Evolutionary conservation across 139 green algal species (phyloP), one percentile per base, ranked within the genome.

Genomic region (Haematococcus sp.): DNA sequence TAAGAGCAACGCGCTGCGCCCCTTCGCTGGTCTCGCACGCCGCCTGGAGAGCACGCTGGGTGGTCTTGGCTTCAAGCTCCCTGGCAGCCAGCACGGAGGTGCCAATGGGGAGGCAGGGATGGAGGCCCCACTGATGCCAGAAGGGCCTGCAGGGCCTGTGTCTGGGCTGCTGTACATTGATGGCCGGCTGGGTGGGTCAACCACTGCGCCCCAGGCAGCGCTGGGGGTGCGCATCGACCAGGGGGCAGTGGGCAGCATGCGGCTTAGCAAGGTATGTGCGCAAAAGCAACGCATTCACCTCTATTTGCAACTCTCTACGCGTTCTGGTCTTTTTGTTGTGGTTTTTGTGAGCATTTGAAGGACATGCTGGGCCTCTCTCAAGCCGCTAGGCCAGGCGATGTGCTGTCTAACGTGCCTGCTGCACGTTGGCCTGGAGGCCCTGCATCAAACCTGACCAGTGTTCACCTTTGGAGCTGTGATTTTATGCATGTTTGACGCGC

Each of bases 111-210:
- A 35, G 25, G 63, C 20, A 15, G 32, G 9, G 34, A 9, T 58
- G 56, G 61, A 46, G 13, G 49, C 40, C 7, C 40, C 40, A 7
- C 40, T 49, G 40, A 49, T 49, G 40, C 40, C 40, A 11, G 40
- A 49, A 11, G 51, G 28, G 11, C 49, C 28, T 31, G 52, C 69
- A 58, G 34, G 9, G 34, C 33, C 55, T 54, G 83, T 97, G 51
- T 90, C 88, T 52, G 93, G 93, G n/a, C 82, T 90, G 63, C 71
- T 97, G 13, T 93, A 91, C 40, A 59, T 97, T 4, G 75, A 76
- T 1, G 93, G 91, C 30, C 80, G 70, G 7, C 58, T 97, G 22
- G 79, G 82, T 58, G 83, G 88, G 46, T 87, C 76, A 51, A 58
- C 73, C 22, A 70, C 25, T 3, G 27, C 43, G 16, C 82, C 85